Base-by-base conservation (phyloP, 2,329 filamentous ascomycete genomes). In the Aspergillus alliaceus region DNA sequence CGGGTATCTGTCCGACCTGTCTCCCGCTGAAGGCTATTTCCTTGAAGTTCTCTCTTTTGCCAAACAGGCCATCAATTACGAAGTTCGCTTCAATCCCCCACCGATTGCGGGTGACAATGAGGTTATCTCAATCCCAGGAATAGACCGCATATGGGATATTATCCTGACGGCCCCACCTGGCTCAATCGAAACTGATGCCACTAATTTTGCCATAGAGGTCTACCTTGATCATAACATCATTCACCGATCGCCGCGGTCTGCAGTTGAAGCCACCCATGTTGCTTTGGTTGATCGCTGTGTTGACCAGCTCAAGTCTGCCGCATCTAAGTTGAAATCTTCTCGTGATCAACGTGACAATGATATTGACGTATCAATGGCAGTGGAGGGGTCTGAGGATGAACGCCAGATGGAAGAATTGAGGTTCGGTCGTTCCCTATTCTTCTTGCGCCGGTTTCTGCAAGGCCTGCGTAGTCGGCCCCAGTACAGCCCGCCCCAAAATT, bases 61-160 rank as follows among this genome's bases (percentile, higher is more conserved):
- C 4, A 75, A 79, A 54, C 71, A 77, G 42, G 67, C 73, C 1
- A 67, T 78, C 24, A 65, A 72, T 7, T 77, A 80, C 35, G 76
- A 82, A 24, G 86, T 88, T 58, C 73, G 81, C 1, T 89, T 88
- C 64, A 62, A 82, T 79, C 59, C 83, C 73, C 62, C 84, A 77
- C 25, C 79, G 84, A 42, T 66, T 14, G 69, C 72, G 15, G 60
- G 59, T 8, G 75, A 77, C 31, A 59, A 74, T 50, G 72, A 78
- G 47, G 69, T 78, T 27, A 69, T 79, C n/a, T 63, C 67, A n/a
- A 72, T 80, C 50, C 77, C 80, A 4, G 80, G 80, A 6, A 78
- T 80, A 60, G 89, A 95, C 64, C 83, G 92, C 56, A 78, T 96
- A n/a, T 96, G 93, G 93, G 85, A 86, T 24, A 85, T 96, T 65